These are phyloP conservation scores for Scheffersomyces segobiensis DNA, from an alignment of 1,139 yeast genomes.

Conservation along the genomic window DNA sequence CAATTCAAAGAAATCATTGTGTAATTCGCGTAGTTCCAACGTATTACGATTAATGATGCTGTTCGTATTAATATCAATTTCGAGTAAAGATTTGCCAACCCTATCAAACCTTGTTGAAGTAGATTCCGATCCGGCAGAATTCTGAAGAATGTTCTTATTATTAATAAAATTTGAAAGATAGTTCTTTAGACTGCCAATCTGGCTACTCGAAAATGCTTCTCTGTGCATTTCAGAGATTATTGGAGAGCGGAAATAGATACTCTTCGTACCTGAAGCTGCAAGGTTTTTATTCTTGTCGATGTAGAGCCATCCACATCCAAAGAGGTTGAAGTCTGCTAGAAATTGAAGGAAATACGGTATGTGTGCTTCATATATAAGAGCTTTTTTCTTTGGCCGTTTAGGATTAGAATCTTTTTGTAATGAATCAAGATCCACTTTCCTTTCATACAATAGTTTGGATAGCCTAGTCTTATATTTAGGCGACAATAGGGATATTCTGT, in stretches of 20 bases:
- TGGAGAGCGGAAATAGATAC: conserved; percentile 12
- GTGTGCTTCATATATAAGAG: conserved; percentile 65
- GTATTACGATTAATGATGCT: conserved; percentile 56
- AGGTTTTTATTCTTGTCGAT: conserved; percentile 13
- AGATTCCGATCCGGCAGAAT: conserved; percentile 8
- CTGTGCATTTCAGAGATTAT: conserved; percentile 8
- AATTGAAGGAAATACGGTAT: conserved; percentile 78
- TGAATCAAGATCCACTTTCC: conserved; percentile 28
- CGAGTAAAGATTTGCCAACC: conserved; percentile 63
- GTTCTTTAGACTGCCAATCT: conserved; percentile 4
- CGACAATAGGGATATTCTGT: conserved; percentile 67
- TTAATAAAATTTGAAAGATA: conserved; percentile 19
- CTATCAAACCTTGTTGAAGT: conserved; percentile 37
- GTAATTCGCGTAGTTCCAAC: conserved; percentile 48
- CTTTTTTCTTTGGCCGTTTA: conserved; percentile 15
- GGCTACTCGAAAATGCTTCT: background rate
- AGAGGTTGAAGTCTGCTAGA: conserved; percentile 76
- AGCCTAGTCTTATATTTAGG: conserved; percentile 62
- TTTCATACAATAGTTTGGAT: conserved; percentile 59
- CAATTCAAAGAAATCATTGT: conserved; percentile 47
- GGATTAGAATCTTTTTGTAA: background rate
- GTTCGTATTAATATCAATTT: conserved; percentile 64
- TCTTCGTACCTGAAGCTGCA: background rate
- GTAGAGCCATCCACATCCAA: conserved; percentile 79
- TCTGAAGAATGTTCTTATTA: conserved; percentile 23